phyloP scores from a whole-genome alignment of 106 monocot species.

The Dendrobium nobile region DNA sequence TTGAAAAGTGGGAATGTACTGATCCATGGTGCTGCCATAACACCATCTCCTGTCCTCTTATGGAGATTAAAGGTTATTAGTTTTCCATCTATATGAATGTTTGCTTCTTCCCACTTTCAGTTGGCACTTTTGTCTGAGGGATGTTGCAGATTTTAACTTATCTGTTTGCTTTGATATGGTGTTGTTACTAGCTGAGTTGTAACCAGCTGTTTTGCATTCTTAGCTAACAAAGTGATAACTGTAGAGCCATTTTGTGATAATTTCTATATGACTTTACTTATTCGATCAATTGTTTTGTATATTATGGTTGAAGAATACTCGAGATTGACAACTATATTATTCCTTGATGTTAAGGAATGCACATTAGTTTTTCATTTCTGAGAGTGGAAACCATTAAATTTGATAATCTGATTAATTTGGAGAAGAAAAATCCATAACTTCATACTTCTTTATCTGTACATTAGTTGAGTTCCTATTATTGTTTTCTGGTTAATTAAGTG shows the following conservation, averaged over 20 bases:
- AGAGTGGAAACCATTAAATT: not conserved
- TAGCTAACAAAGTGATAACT: not conserved
- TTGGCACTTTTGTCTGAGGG: not conserved
- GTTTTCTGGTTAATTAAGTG: not conserved
- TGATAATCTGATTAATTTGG: not conserved
- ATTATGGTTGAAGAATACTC: not conserved
- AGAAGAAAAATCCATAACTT: not conserved
- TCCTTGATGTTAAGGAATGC: not conserved
- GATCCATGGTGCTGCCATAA: conserved; percentile 22
- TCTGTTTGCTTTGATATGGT: not conserved
- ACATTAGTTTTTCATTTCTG: not conserved
- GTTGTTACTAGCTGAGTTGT: not conserved
- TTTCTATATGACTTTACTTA: not conserved
- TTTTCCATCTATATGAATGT: not conserved
- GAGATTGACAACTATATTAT: not conserved
- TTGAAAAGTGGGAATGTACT: conserved; percentile 33
- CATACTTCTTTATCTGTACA: not conserved
- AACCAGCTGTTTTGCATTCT: not conserved
- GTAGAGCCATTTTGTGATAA: not conserved
- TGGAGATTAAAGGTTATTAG: conserved; percentile 56
- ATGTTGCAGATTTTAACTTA: not conserved
- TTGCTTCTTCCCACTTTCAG: not conserved
- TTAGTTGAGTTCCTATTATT: not conserved
- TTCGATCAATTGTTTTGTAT: not conserved
- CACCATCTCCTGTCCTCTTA: conserved; percentile 44